A percentile compares a stretch with the other conserved stretches of the same genome.
These are phyloP conservation scores for Pelomyxa schiedti DNA, from an alignment of 78 protist species.

Conservation along the genomic window DNA sequence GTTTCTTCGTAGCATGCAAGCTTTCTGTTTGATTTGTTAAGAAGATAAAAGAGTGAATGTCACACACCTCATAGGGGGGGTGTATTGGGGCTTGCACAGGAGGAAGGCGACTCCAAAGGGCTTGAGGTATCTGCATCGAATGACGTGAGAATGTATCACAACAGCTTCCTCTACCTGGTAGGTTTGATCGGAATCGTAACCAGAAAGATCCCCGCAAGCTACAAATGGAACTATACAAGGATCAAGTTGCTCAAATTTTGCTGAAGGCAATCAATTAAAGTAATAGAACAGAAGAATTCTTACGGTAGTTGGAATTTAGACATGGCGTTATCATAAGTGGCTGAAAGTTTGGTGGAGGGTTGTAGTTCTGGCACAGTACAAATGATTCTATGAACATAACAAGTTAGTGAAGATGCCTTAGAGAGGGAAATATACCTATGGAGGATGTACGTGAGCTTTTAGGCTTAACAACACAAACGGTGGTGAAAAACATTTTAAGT, in stretches of 20 bases:
- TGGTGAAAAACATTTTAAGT: constrained; percentile 67
- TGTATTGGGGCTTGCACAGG: background rate
- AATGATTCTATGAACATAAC: constrained; percentile 16
- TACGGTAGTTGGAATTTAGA: constrained; percentile 7
- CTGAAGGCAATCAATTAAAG: background rate
- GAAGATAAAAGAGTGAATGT: too few species aligned
- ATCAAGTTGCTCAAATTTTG: background rate
- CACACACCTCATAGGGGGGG: background rate
- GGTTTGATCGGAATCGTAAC: background rate
- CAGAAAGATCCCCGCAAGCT: constrained; percentile 30
- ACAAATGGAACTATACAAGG: constrained; percentile 19
- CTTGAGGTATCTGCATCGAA: background rate
- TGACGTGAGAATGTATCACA: background rate
- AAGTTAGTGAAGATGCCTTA: background rate
- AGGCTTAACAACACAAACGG: constrained; percentile 82
- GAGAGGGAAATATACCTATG: constrained; percentile 12
- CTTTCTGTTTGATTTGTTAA: too few species aligned
- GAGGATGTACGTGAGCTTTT: constrained; percentile 62
- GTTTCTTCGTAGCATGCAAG: too few species aligned
- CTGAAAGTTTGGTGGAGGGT: constrained; percentile 54
- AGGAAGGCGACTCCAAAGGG: background rate
- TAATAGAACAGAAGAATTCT: background rate
- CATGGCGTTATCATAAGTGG: constrained; percentile 46
- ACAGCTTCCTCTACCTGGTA: background rate
- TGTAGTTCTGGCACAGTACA: constrained; percentile 64